These are phyloP conservation scores for Daucus carota DNA, from an alignment of 129 eudicot genomes.

Conservation along the genomic window DNA sequence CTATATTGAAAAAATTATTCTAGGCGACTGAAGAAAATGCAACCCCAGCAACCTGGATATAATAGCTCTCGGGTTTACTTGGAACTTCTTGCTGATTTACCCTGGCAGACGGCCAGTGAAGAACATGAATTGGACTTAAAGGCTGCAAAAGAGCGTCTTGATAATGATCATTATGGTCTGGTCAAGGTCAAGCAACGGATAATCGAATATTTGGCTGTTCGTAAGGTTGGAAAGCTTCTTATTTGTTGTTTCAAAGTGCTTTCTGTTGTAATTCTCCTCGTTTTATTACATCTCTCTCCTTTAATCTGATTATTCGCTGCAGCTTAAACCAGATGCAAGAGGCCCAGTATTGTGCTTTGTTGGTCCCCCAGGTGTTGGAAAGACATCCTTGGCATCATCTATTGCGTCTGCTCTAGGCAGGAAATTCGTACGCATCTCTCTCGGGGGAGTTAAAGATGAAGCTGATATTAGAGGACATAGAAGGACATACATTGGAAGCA, in stretches of 20 bases:
- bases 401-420: constrained; percentile 95
- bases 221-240: constrained; percentile 49
- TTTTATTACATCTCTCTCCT: background rate
- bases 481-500: constrained; percentile 94
- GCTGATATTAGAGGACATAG: constrained; percentile 99
- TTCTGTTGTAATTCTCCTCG: background rate
- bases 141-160: constrained; percentile 94
- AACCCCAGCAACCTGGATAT: constrained; percentile 98
- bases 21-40: constrained; percentile 99
- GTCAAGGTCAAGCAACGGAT: constrained; percentile 90
- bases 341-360: constrained; percentile 96
- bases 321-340: constrained; percentile 95
- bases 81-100: constrained; percentile 95
- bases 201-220: constrained; percentile 94
- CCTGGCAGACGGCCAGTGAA: constrained; percentile 88
- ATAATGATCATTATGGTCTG: constrained; percentile 85
- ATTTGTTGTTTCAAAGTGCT: constrained; percentile 6
- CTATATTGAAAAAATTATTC: constrained; percentile 7
- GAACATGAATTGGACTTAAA: constrained; percentile 72
- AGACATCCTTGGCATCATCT: constrained; percentile 98
- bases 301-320: constrained; percentile 23
- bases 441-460: constrained; percentile 99
- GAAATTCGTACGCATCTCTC: constrained; percentile 84
- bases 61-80: constrained; percentile 91
- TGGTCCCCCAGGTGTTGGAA: constrained; percentile 99